A percentile compares a stretch with the other conserved stretches of the same genome.
phyloP scores from a whole-genome alignment of 2,329 filamentous ascomycete genomes.

The Zasmidium cellare region DNA sequence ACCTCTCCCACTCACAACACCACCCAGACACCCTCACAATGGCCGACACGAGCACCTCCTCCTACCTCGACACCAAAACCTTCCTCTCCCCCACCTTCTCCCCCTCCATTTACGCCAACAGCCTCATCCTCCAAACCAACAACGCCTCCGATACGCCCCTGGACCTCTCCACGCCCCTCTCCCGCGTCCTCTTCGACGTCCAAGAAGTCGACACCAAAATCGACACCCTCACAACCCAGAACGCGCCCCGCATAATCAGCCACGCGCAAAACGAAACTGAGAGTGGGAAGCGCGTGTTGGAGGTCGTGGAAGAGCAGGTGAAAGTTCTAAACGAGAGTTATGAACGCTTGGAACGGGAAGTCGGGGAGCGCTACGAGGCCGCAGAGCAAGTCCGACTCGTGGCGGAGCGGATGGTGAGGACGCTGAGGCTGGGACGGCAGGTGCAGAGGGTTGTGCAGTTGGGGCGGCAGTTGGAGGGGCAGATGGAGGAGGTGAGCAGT shows the following conservation, averaged over 20 bases:
- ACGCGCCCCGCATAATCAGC: slow-evolving; percentile 75
- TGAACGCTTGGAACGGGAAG: slow-evolving; percentile 79
- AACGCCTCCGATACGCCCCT: slow-evolving; percentile 86
- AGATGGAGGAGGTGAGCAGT: slow-evolving; percentile 68
- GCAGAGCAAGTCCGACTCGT: slow-evolving; percentile 80
- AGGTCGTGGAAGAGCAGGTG: slow-evolving; percentile 78
- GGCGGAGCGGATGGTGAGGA: slow-evolving; percentile 76
- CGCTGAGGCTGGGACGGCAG: slow-evolving; percentile 72
- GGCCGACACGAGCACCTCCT: slow-evolving; percentile 2
- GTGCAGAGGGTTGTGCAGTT: slow-evolving; percentile 78
- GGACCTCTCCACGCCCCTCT: slow-evolving; percentile 91
- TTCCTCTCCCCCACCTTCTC: slow-evolving; percentile 84
- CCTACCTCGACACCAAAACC: slow-evolving; percentile 91
- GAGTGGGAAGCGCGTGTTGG: slow-evolving; percentile 70
- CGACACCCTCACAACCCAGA: slow-evolving; percentile 81
- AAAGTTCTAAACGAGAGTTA: slow-evolving; percentile 81
- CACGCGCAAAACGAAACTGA: slow-evolving; percentile 74
- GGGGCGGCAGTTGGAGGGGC: slow-evolving; percentile 82
- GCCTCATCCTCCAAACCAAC: slow-evolving; percentile 84
- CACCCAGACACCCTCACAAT: background rate
- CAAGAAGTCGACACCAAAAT: slow-evolving; percentile 98
- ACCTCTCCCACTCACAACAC: too few relatives aligned
- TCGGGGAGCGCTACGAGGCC: slow-evolving; percentile 79
- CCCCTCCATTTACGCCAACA: slow-evolving; percentile 80
- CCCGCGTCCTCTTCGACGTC: slow-evolving; percentile 90